A percentile compares a stretch with the other conserved stretches of the same genome.
Conservation (phyloP, 805 yeast genomes). For the Vanderwaltozyma yarrowii region DNA sequence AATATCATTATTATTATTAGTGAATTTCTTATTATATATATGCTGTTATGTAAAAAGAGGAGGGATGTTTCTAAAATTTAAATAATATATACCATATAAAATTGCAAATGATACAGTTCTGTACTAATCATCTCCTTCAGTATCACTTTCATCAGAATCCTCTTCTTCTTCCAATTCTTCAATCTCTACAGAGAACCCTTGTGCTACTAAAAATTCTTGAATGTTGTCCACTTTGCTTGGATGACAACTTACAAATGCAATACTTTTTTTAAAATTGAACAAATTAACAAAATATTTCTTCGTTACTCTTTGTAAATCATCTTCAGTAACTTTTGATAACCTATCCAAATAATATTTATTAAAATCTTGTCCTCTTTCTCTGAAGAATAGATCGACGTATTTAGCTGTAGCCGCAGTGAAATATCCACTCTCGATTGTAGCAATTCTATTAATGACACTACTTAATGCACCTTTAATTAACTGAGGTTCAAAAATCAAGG, state of each 20-base stretch:
- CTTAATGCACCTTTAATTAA: slow-evolving; percentile 67
- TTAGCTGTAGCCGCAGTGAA: slow-evolving; percentile 56
- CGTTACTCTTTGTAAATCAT: slow-evolving; percentile 31
- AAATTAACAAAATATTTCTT: slow-evolving; percentile 53
- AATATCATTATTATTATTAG: too few relatives aligned
- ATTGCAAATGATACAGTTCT: too few relatives aligned
- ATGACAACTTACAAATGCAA: slow-evolving; percentile 64
- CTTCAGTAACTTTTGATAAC: slow-evolving; percentile 42
- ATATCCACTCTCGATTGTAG: slow-evolving; percentile 55
- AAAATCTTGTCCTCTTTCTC: slow-evolving; percentile 62
- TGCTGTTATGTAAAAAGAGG: too few relatives aligned
- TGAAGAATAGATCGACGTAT: slow-evolving; percentile 54
- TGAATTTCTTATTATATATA: too few relatives aligned
- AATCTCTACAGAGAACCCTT: slow-evolving; percentile 52
- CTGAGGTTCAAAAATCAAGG: slow-evolving; percentile 41
- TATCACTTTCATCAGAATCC: slow-evolving; percentile 21
- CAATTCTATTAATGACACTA: slow-evolving; percentile 60
- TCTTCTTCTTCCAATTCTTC: slow-evolving; percentile 41
- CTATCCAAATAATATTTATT: slow-evolving; percentile 41
- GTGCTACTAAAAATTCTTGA: slow-evolving; percentile 34
- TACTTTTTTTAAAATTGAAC: slow-evolving; percentile 46
- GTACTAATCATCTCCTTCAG: slow-evolving; percentile 1
- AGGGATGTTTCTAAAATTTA: too few relatives aligned
- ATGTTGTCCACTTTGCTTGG: slow-evolving; percentile 47
- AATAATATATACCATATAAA: too few relatives aligned